Percentiles rank a stretch among this genome's conserved stretches.
Conservation (phyloP, 2,329 filamentous ascomycete genomes). For the Aspergillus aculeatus region DNA sequence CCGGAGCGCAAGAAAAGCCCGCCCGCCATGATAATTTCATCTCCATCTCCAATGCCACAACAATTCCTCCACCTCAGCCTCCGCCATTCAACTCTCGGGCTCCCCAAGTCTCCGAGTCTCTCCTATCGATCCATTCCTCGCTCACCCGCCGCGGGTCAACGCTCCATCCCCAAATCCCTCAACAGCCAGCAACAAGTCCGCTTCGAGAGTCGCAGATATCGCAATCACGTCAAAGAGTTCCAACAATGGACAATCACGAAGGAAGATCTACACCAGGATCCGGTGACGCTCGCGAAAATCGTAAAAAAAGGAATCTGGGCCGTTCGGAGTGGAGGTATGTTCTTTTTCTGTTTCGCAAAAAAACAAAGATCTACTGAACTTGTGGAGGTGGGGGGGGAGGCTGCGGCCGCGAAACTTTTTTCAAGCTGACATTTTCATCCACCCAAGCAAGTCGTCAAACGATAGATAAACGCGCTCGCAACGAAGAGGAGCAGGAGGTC, state of each 20-base stretch:
- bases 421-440: slow-evolving; percentile 26
- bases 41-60: neutral
- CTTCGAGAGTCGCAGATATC: neutral
- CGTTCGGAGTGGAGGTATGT: slow-evolving; percentile 64
- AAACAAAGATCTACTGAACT: too few species aligned
- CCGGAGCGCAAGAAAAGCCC: neutral
- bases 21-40: too few species aligned
- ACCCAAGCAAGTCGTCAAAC: slow-evolving; percentile 54
- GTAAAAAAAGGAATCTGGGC: slow-evolving; percentile 67
- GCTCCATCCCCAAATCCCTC: neutral
- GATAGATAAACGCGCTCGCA: slow-evolving; percentile 54
- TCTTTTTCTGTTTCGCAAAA: neutral
- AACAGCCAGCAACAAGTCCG: neutral
- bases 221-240: neutral
- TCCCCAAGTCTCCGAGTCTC: neutral
- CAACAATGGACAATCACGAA: slow-evolving; percentile 36
- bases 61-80: neutral
- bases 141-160: neutral
- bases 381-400: neutral
- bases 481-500: slow-evolving; percentile 50
- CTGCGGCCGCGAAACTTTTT: neutral
- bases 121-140: neutral
- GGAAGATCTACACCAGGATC: slow-evolving; percentile 28
- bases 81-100: neutral
- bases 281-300: slow-evolving; percentile 38